Base-by-base conservation (phyloP, 148 eudicot genomes). In the Fagopyrum esculentum region DNA sequence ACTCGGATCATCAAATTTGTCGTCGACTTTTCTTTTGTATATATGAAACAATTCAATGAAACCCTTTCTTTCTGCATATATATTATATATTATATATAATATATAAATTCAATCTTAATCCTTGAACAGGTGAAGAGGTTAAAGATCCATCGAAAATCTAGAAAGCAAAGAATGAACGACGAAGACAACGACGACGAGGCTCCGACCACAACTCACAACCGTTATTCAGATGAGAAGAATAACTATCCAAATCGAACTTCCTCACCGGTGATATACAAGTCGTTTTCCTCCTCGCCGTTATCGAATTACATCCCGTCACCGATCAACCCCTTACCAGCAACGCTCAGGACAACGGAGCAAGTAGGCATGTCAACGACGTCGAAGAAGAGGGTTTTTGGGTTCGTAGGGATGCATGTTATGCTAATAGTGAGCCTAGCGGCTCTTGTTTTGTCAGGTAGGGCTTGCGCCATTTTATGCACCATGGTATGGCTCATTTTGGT, bases 401-500 rank as follows among this genome's bases (percentile, higher is more conserved):
- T 60, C 2, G 43, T 60, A 0, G 69, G 69, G 70, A 64, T 40
- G 70, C 70, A 64, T 4, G 7, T 35, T 8, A 64, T 74, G 50
- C 77, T 60, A 0, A 45, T 74, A 8, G 40, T 64, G 12, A 74
- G 69, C 70, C 70, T 74, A 10, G 54, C 66, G n/a, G 19, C 66
- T 47, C 35, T 74, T 15, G 77, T 74, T 45, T 30, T 74, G 5
- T 74, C 69, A 16, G 77, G 77, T 16, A 74, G 60, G 77, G 78
- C 81, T 9, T 69, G 75, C 47, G 81, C 81, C 22, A 70, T 79
- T 6, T 66, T 79, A 9, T 35, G 57, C 46, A 72, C 77, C 43
- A 19, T 56, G 6, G 50, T 35, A 0, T 55, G 60, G 61, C 59
- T 70, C 4, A 9, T 55, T 43, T 76, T 66, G 13, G 61, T 15